These are phyloP conservation scores for Paspalum vaginatum DNA, from an alignment of 176 grass and related monocot species.

Conservation along the genomic window DNA sequence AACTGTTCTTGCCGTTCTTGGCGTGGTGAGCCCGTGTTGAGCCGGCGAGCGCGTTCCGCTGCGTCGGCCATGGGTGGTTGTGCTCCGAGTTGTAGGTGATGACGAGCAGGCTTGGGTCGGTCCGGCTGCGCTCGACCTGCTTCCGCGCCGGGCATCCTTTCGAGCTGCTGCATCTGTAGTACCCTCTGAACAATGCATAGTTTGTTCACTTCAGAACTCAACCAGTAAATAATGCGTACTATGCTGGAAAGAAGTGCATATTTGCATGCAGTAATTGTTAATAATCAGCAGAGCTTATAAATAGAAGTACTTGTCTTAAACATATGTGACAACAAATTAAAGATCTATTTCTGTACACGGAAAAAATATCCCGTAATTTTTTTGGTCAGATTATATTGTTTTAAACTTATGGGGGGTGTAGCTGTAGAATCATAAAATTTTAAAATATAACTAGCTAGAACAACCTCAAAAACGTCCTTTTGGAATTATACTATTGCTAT, in stretches of 20 bases:
- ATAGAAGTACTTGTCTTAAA: neutral
- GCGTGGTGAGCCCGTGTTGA: constrained; percentile 71
- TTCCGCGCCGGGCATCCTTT: constrained; percentile 97
- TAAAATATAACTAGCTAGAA: neutral
- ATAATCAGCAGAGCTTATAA: neutral
- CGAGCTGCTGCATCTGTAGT: constrained; percentile 98
- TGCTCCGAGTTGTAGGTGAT: constrained; percentile 99
- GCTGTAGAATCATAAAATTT: neutral
- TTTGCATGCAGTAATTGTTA: neutral
- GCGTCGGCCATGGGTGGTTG: constrained; percentile 98
- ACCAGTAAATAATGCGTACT: too few relatives aligned
- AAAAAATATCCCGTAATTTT: neutral
- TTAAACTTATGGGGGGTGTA: neutral
- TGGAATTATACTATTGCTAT: neutral
- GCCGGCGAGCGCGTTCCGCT: constrained; percentile 94
- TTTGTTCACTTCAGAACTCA: neutral
- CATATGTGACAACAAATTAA: neutral
- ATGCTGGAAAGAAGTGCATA: neutral
- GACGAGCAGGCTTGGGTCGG: constrained; percentile 90
- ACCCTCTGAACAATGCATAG: constrained; percentile 56
- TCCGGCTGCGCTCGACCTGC: constrained; percentile 96
- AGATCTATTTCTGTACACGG: too few relatives aligned
- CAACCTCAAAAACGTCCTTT: neutral
- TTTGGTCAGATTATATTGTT: neutral
- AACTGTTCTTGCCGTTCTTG: constrained; percentile 61